A percentile compares a stretch with the other conserved stretches of the same genome.
These are phyloP conservation scores for Sarocladium kiliense DNA, from an alignment of 2,329 filamentous ascomycete genomes.

Conservation along the genomic window DNA sequence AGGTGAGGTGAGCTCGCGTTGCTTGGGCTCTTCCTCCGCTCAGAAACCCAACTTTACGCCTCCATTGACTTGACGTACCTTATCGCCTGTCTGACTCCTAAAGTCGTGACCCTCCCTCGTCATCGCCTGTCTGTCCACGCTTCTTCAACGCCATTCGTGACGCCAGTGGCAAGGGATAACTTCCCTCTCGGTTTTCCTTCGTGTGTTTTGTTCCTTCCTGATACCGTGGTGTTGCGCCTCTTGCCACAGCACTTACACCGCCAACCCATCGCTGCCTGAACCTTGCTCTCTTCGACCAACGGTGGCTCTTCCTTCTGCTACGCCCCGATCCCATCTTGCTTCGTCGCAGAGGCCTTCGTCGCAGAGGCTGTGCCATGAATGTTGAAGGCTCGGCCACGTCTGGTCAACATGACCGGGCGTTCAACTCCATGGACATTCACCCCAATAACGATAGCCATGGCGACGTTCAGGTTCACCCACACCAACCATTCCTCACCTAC, in stretches of 20 bases:
- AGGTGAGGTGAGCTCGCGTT: not conserved
- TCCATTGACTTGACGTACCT: not conserved
- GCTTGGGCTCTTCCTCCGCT: not conserved
- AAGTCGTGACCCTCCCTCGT: not conserved
- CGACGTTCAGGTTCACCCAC: not conserved
- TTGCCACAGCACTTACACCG: not conserved
- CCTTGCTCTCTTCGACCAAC: not conserved
- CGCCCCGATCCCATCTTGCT: not conserved
- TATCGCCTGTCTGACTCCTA: not conserved
- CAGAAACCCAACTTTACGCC: not conserved
- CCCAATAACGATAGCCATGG: not conserved
- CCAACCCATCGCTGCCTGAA: not conserved
- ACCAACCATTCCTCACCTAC: not conserved
- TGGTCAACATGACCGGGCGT: not conserved
- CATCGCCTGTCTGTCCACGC: not conserved
- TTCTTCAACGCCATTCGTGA: not conserved
- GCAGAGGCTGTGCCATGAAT: slow-evolving; percentile 1
- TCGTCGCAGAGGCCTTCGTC: no score
- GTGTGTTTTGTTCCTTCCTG: not conserved
- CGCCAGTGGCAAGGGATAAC: not conserved
- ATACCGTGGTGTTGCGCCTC: not conserved
- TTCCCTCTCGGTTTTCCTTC: not conserved
- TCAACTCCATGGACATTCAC: not conserved
- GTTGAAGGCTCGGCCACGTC: not conserved
- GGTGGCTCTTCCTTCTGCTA: not conserved